Base-by-base conservation (phyloP, 192 early-diverging fungal species). In the Linnemannia schmuckeri region DNA sequence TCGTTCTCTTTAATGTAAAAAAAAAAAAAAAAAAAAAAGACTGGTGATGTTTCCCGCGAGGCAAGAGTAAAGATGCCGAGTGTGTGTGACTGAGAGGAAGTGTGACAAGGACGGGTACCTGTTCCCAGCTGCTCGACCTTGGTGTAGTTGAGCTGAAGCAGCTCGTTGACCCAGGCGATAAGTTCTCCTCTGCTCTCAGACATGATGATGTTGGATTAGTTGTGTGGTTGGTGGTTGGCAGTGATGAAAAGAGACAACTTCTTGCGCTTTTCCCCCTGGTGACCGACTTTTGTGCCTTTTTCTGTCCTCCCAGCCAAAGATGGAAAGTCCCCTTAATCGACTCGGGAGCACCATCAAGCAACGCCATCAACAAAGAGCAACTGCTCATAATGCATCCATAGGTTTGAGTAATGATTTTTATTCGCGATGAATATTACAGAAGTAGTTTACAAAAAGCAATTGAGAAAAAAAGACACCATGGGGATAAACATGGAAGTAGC, bases 101-200 rank as follows among this genome's bases (percentile, higher is more conserved):
- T 38, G 46, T 47, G 75, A 41, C 22, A 44, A 57, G 10, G n/a
- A 20, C 10, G 42, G n/a, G 33, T 93, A 95, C 96, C 98, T 81
- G 96, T 95, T 54, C 98, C 98, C 38, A 94, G 95, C 82, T 99
- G 97, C 89, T 99, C 98, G 18, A 99, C 93, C 79, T 97, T 98
- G 71, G 95, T 97, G 89, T 97, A 97, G 87, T 92, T 95, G 75
- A 98, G 89, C 79, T 96, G 94, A 76, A 97, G 92, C 42, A 99
- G 94, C 79, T 97, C 96, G 85, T 99, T 99, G 82, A 98, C 81
- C 98, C 98, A 99, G 22, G 91, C 93, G n/a, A 99, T 87, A 47
- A 99, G 91, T 86, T 98, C 97, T 61, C 95, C 94, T 89, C 97
- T 92, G 82, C 95, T 96, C 93, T 97, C 97, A 76, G 91, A 91